These are phyloP conservation scores for Biscogniauxia mediterranea DNA, from an alignment of 2,329 filamentous ascomycete genomes.

Conservation along the genomic window DNA sequence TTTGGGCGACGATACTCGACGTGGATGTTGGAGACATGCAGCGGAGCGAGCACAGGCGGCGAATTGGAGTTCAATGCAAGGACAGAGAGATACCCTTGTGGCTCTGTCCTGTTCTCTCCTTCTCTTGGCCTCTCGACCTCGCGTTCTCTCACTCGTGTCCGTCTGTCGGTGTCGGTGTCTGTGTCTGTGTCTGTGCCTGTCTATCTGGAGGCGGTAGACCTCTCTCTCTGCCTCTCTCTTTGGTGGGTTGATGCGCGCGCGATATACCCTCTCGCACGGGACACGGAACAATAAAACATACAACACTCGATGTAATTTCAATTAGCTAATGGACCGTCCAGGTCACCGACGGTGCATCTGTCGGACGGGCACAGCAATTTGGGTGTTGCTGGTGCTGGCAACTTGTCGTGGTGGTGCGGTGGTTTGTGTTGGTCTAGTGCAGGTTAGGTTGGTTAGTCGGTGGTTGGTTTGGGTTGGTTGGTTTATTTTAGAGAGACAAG, in stretches of 20 bases:
- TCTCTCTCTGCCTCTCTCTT: neutral
- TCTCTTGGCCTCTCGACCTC: neutral
- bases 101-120: no score
- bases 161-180: neutral
- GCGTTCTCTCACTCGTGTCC: neutral
- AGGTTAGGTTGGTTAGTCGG: neutral
- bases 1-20: slow-evolving; percentile 16
- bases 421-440: slow-evolving; percentile 1
- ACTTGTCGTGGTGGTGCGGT: neutral
- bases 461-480: neutral
- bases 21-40: slow-evolving; percentile 19
- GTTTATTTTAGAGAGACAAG: slow-evolving; percentile 2
- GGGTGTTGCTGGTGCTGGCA: neutral
- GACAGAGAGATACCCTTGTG: neutral
- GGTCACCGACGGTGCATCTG: neutral
- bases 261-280: neutral
- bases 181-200: no score
- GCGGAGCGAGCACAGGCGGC: neutral
- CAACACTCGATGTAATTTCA: neutral
- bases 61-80: neutral
- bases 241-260: neutral
- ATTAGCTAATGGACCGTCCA: neutral
- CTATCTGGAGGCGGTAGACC: no score
- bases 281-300: neutral
- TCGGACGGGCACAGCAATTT: neutral